Evolutionary conservation across 352 stramenopile species (phyloP).

Genomic region (Blastocystis sp.): DNA sequence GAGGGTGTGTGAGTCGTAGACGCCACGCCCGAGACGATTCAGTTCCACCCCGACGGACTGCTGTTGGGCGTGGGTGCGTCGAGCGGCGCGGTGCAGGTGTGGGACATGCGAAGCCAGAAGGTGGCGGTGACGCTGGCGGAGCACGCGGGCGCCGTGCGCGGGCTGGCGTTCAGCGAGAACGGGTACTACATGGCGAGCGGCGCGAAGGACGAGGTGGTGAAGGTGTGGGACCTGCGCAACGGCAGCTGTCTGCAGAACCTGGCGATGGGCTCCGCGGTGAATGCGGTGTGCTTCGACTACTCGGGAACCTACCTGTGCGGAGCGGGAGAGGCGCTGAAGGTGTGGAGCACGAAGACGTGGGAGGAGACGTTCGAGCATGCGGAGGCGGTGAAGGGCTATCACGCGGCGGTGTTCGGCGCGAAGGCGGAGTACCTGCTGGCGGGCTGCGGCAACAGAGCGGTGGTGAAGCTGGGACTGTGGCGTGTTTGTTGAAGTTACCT

Average conservation of each 20-base stretch:
- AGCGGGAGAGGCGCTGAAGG: conserved; percentile 6
- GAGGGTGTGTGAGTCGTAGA: conserved; percentile 70
- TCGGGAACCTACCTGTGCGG: conserved; percentile 65
- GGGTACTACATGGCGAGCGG: conserved; percentile 87
- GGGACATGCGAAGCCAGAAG: conserved; percentile 82
- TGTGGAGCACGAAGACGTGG: conserved; percentile 42
- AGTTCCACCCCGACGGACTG: conserved; percentile 89
- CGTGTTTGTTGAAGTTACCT: conserved; percentile 41
- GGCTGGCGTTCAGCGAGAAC: conserved; percentile 88
- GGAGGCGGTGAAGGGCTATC: conserved; percentile 21
- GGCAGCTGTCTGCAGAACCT: conserved; percentile 77
- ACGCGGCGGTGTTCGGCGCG: conserved; percentile 27
- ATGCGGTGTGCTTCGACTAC: conserved; percentile 68
- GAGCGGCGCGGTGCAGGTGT: conserved; percentile 82
- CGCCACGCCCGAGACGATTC: conserved; percentile 72
- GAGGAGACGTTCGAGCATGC: background rate
- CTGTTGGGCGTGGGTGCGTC: conserved; percentile 81
- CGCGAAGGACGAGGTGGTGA: conserved; percentile 78
- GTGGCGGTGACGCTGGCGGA: conserved; percentile 83
- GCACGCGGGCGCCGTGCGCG: conserved; percentile 77
- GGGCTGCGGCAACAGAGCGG: conserved; percentile 38
- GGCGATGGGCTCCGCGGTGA: conserved; percentile 38
- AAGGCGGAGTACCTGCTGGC: conserved; percentile 46
- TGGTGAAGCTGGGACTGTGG: conserved; percentile 14
- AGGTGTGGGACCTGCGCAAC: conserved; percentile 89